These are phyloP conservation scores for Petunia secreta DNA, from an alignment of 257 asterid species.

Conservation along the genomic window DNA sequence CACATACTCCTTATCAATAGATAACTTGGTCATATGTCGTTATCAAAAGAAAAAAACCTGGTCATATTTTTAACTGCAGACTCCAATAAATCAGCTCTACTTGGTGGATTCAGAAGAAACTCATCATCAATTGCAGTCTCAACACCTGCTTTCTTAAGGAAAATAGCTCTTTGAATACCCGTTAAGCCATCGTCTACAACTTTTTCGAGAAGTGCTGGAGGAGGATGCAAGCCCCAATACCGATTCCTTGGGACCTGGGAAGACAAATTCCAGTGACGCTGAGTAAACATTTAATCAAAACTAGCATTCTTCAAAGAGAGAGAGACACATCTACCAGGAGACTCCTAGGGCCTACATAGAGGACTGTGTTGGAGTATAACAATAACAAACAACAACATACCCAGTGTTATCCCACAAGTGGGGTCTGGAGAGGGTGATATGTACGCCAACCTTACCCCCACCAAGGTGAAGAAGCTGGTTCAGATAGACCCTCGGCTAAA, in stretches of 20 bases:
- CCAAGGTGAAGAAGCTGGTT: too few relatives aligned
- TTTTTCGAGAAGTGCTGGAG: conserved; percentile 86
- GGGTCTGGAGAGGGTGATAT: too few relatives aligned
- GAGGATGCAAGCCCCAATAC: conserved; percentile 99
- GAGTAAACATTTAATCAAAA: conserved; percentile 18
- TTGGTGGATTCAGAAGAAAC: conserved; percentile 81
- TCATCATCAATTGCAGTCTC: conserved; percentile 74
- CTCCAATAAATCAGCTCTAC: conserved; percentile 79
- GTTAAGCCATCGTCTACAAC: conserved; percentile 88
- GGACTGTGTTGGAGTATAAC: neutral
- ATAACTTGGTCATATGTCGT: conserved; percentile 68
- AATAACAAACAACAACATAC: too few relatives aligned
- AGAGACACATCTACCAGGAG: neutral
- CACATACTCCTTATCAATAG: conserved; percentile 28
- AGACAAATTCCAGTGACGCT: conserved; percentile 28
- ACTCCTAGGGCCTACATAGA: neutral
- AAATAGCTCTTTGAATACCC: conserved; percentile 83
- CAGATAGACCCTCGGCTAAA: too few relatives aligned
- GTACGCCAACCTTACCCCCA: too few relatives aligned
- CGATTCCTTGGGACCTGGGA: conserved; percentile 91
- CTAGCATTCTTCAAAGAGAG: neutral
- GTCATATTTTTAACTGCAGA: conserved; percentile 80
- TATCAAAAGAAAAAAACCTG: conserved; percentile 45
- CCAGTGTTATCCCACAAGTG: too few relatives aligned
- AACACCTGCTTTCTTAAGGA: conserved; percentile 89